These are phyloP conservation scores for Stephanodiscus triporus DNA, from an alignment of 108 stramenopile genomes.

Conservation along the genomic window DNA sequence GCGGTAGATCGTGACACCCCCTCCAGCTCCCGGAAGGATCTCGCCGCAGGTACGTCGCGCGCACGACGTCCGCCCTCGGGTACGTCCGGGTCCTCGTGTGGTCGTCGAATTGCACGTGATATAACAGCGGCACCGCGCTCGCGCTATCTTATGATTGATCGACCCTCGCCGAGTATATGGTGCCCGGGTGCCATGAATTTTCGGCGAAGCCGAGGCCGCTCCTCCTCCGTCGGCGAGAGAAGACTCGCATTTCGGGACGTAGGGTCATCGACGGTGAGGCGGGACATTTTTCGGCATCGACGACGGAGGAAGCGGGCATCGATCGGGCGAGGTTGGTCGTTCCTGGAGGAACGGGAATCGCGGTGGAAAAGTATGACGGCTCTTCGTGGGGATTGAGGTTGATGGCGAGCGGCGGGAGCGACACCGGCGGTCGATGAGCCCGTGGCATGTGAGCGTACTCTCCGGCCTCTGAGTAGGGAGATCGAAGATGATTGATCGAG, in stretches of 20 bases:
- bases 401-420: no score
- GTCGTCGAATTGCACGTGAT: slow-evolving; percentile 26
- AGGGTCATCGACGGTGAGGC: background rate
- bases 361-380: background rate
- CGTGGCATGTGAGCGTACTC: no score
- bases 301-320: background rate
- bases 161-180: slow-evolving; percentile 25
- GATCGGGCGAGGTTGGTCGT: background rate
- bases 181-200: slow-evolving; percentile 9
- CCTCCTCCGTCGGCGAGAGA: slow-evolving; percentile 19
- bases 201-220: background rate
- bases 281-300: background rate
- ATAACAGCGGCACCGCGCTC: slow-evolving; percentile 5
- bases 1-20: no score
- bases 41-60: no score
- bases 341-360: background rate
- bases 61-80: slow-evolving; percentile 24
- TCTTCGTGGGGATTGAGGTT: no score
- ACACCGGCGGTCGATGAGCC: no score
- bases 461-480: no score
- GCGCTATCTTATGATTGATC: slow-evolving; percentile 7
- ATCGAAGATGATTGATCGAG: no score
- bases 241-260: slow-evolving; percentile 34
- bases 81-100: slow-evolving; percentile 16
- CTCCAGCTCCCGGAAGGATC: no score